Evolutionary conservation across 148 eudicot genomes (phyloP).

Genomic region (Silene uniflora): DNA sequence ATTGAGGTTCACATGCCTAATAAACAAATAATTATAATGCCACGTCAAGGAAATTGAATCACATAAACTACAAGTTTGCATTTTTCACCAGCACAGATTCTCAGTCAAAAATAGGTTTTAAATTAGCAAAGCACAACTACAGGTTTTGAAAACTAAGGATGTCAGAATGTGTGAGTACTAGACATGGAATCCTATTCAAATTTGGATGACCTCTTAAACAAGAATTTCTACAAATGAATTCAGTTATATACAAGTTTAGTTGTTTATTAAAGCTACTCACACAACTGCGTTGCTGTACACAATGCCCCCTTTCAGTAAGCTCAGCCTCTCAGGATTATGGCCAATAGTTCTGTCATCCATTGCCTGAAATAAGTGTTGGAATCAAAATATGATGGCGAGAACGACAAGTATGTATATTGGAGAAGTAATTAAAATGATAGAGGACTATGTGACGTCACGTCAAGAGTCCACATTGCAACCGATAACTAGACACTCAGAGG

Average conservation of each 20-base stretch:
- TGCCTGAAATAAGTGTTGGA: conserved; percentile 44
- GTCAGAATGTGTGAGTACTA: no score
- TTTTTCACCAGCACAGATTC: no score
- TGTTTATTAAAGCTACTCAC: conserved; percentile 40
- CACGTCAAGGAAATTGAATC: not conserved
- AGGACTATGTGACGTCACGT: not conserved
- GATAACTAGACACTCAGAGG: not conserved
- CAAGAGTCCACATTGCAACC: conserved; percentile 1
- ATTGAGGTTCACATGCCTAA: not conserved
- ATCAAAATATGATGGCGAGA: not conserved
- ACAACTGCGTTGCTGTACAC: conserved; percentile 79
- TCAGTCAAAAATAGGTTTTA: no score
- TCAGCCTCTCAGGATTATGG: conserved; percentile 87
- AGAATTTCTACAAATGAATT: not conserved
- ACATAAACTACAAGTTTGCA: not conserved
- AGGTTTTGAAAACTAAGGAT: no score
- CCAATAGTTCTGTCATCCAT: conserved; percentile 88
- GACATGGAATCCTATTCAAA: no score
- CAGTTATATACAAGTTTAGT: not conserved
- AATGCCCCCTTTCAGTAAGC: conserved; percentile 85
- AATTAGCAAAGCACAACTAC: no score
- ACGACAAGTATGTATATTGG: not conserved
- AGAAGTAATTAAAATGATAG: not conserved
- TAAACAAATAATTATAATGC: no score
- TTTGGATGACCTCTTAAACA: no score